Evolutionary conservation across 805 yeast species (phyloP), one percentile per base, ranked within the genome.

Genomic region (Yarrowia sp.): DNA sequence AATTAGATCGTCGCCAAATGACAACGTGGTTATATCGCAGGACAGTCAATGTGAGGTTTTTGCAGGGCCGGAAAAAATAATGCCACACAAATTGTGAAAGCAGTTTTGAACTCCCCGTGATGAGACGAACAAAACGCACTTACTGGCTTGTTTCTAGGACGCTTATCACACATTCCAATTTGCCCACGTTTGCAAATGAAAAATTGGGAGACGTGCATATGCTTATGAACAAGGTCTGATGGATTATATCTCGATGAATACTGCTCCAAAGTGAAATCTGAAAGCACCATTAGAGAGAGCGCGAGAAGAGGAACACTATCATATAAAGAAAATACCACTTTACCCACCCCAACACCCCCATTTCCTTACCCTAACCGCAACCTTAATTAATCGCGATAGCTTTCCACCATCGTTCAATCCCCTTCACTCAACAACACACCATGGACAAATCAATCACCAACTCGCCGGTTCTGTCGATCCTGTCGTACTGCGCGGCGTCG

Each of bases 401-500:
- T n/a, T n/a, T n/a, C n/a, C n/a, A n/a, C n/a, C n/a, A n/a, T n/a
- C n/a, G n/a, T n/a, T n/a, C n/a, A n/a, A n/a, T n/a, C 28, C 28
- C 28, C 5, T 22, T 22, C 28, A 22, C 28, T 22, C 28, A 22
- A 22, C 28, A 22, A 18, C 41, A 7, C 32, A 43, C 10, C 8
- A 58, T 58, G 64, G 64, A 58, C 11, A 43, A 43, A 58, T 42
- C 65, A 13, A 41, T 61, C 57, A 61, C 65, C 43, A 76, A 76
- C 71, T 74, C 74, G 65, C 77, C 79, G 42, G 68, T 69, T n/a
- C 71, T 74, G 67, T 77, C 79, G 47, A 73, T 76, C 35, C 70
- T 70, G 64, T 67, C 74, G 41, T 95, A 95, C 85, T 95, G 99
- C 83, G 81, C 83, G 65, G 90, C 99, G 22, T 95, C 99, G 28